Evolutionary conservation across 2,329 filamentous ascomycete genomes (phyloP).

Genomic region (Fusarium sp.): DNA sequence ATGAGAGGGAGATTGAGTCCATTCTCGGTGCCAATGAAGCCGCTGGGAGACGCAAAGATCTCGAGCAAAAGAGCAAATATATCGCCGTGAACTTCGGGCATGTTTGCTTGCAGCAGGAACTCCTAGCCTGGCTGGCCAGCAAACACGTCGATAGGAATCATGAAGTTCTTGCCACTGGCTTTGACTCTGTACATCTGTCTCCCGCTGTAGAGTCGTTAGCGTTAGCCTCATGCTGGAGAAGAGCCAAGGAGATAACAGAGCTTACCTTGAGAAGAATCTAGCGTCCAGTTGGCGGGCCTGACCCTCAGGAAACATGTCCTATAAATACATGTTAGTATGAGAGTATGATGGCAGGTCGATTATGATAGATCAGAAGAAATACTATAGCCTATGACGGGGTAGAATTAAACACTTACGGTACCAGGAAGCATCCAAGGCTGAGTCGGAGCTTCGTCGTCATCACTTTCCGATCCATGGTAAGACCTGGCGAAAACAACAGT

Average conservation of each 20-base stretch:
- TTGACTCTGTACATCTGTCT: neutral
- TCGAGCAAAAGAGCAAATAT: conserved; percentile 42
- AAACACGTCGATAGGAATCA: conserved; percentile 7
- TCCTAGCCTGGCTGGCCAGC: conserved; percentile 15
- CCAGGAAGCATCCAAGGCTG: conserved; percentile 11
- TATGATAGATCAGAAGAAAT: neutral
- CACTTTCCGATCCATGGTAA: neutral
- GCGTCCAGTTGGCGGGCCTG: neutral
- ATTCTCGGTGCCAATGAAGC: conserved; percentile 36
- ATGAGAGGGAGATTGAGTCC: conserved; percentile 42
- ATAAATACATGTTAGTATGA: neutral
- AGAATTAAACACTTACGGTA: conserved; percentile 9
- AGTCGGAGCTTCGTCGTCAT: neutral
- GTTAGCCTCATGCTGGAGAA: neutral
- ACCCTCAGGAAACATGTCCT: conserved; percentile 12
- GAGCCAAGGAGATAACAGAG: too few species aligned
- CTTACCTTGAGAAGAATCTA: conserved; percentile 8
- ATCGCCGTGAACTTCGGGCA: conserved; percentile 17
- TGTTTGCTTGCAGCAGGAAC: conserved; percentile 9
- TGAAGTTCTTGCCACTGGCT: neutral
- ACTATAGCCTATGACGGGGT: neutral
- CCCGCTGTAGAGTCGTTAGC: neutral
- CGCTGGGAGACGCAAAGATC: conserved; percentile 20
- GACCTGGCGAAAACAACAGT: neutral
- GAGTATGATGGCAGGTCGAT: neutral